Evolutionary conservation across 805 yeast species (phyloP), one percentile per base, ranked within the genome.

Genomic region (Lipomyces starkeyi): DNA sequence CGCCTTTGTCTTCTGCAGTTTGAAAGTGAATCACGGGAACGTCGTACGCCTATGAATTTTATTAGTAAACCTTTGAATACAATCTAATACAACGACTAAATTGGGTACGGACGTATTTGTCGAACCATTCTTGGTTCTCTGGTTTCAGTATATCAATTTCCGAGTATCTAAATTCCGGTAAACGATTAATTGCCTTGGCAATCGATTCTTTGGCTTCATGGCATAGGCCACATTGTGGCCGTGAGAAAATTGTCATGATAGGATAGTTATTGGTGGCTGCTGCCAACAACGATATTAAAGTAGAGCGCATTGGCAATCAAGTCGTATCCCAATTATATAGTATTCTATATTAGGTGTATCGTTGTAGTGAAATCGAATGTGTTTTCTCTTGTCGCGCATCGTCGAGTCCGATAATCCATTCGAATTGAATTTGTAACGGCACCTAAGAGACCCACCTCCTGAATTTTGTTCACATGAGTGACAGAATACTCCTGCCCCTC

Each of bases 211-310:
- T 74, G 11, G 81, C 82, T 13, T 70, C 67, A 2, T 72, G 73
- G 66, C 82, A 80, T 17, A 80, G 74, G 7, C 81, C 81, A 63
- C 82, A 80, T 5, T 73, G 62, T 13, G 81, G 79, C 13, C 78
- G 72, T 9, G 81, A 74, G 71, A 73, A 80, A 17, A 78, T 68
- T 2, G 78, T 73, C 61, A 78, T 57, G 52, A 57, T 20, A 25
- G 40, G 56, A 53, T 20, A 53, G 29, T 9, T 25, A 6, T 22
- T 9, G 17, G n/a, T 13, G 27, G 29, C 20, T 29, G 7, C 34
- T 11, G 11, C 17, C 34, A 53, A 53, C 34, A 14, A 22, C 25
- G n/a, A 53, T 14, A 53, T 25, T 53, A 14, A 5, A 6, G 56
- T 25, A 22, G 17, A 29, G 7, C 17, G 27, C 34, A 29, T 29